These are phyloP conservation scores for Botrytis fabae DNA, from an alignment of 2,329 filamentous ascomycete species.

Conservation along the genomic window DNA sequence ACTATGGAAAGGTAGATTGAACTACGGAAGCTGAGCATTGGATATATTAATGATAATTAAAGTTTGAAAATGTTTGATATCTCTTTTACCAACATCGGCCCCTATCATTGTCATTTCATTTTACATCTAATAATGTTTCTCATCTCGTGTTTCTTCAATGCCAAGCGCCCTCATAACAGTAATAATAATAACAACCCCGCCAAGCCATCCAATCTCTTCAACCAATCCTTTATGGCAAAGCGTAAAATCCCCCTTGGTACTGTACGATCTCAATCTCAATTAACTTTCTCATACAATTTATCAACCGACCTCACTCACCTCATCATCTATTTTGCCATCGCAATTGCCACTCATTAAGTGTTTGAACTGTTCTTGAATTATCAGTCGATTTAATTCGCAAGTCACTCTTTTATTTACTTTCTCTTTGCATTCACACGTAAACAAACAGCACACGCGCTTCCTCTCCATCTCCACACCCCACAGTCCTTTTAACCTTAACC, in stretches of 20 bases:
- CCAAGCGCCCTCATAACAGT: slow-evolving; percentile 1
- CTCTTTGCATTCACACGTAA: not conserved
- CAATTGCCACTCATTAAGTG: slow-evolving; percentile 11
- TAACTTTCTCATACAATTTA: slow-evolving; percentile 1
- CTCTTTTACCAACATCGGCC: not conserved
- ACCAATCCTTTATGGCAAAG: slow-evolving; percentile 14
- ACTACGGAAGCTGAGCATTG: not conserved
- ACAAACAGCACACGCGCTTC: slow-evolving; percentile 3
- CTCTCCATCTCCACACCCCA: slow-evolving; percentile 13
- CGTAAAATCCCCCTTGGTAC: slow-evolving; percentile 4
- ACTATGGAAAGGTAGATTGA: not conserved
- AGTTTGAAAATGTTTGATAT: not conserved
- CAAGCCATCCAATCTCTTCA: slow-evolving; percentile 18
- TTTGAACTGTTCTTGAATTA: not conserved
- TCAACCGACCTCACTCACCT: slow-evolving; percentile 5
- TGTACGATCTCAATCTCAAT: slow-evolving; percentile 2
- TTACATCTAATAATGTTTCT: not conserved
- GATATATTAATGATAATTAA: slow-evolving; percentile 6
- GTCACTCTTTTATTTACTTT: slow-evolving; percentile 3
- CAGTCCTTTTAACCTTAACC: slow-evolving; percentile 16
- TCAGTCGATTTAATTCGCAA: not conserved
- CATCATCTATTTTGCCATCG: not conserved
- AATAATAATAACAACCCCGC: slow-evolving; percentile 12
- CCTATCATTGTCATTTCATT: not conserved
- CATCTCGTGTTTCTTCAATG: slow-evolving; percentile 6